Conservation (phyloP, 257 asterid genomes). For the Petrea volubilis region DNA sequence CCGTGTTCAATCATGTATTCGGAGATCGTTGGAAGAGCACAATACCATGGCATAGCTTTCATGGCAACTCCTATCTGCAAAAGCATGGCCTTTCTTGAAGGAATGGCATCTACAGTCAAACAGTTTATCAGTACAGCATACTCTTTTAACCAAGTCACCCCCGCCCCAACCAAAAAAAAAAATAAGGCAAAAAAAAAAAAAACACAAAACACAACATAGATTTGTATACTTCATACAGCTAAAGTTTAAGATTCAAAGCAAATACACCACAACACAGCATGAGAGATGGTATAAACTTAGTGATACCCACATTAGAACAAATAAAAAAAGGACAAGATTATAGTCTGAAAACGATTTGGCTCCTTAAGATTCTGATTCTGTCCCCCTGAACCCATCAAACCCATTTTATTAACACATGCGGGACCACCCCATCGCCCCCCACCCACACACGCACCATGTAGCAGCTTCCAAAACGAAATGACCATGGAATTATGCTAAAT, state of each 20-base stretch:
- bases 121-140: constrained; percentile 24
- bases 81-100: constrained; percentile 81
- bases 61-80: constrained; percentile 92
- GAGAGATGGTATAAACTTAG: not conserved
- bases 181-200: no score
- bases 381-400: not conserved
- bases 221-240: not conserved
- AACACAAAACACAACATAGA: not conserved
- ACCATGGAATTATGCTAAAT: not conserved
- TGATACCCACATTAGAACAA: not conserved
- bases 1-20: constrained; percentile 94
- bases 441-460: not conserved
- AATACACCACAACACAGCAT: not conserved
- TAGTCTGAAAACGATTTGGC: not conserved
- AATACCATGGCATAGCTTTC: constrained; percentile 98
- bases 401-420: not conserved
- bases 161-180: no score
- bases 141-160: not conserved
- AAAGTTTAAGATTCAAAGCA: not conserved
- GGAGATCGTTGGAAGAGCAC: constrained; percentile 75
- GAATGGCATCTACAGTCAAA: constrained; percentile 72
- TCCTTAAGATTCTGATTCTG: not conserved
- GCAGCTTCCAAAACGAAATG: not conserved
- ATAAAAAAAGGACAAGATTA: not conserved
- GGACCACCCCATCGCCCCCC: no score